Percentiles rank a stretch among this genome's conserved stretches.
Conservation (phyloP, 2,329 filamentous ascomycete genomes). For the Grosmannia huntii region DNA sequence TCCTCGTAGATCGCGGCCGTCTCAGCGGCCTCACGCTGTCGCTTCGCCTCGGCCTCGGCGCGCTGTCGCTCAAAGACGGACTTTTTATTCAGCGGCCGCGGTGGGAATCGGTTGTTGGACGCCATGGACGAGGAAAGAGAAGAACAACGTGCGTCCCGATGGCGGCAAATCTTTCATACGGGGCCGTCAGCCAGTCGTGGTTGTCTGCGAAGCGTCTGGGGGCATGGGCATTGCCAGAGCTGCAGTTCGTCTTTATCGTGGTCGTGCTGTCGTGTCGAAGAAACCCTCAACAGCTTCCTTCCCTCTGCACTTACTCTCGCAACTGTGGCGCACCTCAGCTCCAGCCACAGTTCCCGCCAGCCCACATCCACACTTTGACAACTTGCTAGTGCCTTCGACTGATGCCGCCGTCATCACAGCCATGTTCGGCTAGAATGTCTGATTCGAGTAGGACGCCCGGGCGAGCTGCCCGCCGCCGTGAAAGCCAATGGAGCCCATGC, state of each 20-base stretch:
- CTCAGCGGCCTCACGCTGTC: conserved; percentile 70
- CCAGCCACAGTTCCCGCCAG: background rate
- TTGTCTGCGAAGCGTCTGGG: background rate
- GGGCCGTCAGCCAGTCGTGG: background rate
- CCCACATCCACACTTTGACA: background rate
- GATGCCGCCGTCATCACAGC: too few relatives aligned
- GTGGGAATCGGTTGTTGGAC: conserved; percentile 23
- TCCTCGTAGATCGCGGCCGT: conserved; percentile 78
- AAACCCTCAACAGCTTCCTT: too few relatives aligned
- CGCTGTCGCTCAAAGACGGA: conserved; percentile 81
- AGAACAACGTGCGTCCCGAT: background rate
- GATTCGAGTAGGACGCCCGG: background rate
- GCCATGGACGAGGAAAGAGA: background rate
- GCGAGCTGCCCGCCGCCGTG: background rate
- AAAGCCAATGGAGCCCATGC: too few relatives aligned
- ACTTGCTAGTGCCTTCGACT: background rate
- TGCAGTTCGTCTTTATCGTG: background rate
- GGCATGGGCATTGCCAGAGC: background rate
- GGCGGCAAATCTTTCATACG: background rate
- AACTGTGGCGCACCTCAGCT: too few relatives aligned
- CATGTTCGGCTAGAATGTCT: background rate
- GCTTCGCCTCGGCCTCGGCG: conserved; percentile 81
- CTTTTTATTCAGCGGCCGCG: conserved; percentile 42
- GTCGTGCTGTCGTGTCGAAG: background rate
- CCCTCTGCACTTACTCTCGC: too few relatives aligned